phyloP scores from a whole-genome alignment of 2,329 filamentous ascomycete species.

The Neocatenulostroma microsporum region DNA sequence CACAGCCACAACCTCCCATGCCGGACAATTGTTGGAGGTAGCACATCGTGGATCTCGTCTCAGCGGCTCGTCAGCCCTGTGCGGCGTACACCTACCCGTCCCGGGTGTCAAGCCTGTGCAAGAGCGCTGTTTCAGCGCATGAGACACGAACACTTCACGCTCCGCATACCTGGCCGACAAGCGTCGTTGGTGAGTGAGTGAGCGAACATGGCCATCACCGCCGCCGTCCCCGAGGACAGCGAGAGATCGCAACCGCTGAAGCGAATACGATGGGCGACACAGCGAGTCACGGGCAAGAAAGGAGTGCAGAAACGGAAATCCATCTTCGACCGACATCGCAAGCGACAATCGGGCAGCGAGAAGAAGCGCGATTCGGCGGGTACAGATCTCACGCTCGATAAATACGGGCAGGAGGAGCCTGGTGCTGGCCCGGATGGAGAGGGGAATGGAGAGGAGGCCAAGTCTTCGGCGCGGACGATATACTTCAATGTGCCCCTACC shows the following conservation, averaged over 20 bases:
- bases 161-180: no score
- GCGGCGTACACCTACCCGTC: no score
- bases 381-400: slow-evolving; percentile 20
- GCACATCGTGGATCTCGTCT: no score
- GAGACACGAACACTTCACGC: slow-evolving; percentile 10
- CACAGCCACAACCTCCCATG: no score
- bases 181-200: no score
- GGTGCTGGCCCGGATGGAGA: slow-evolving; percentile 28
- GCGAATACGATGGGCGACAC: slow-evolving; percentile 92
- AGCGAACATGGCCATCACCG: slow-evolving; percentile 6
- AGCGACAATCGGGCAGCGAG: slow-evolving; percentile 20
- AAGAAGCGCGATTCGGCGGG: slow-evolving; percentile 36
- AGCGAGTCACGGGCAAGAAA: slow-evolving; percentile 68
- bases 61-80: no score
- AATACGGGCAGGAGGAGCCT: slow-evolving; percentile 16
- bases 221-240: slow-evolving; percentile 30
- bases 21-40: no score
- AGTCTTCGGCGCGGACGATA: slow-evolving; percentile 47
- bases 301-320: slow-evolving; percentile 73
- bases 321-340: slow-evolving; percentile 58
- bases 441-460: slow-evolving; percentile 27
- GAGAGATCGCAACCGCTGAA: slow-evolving; percentile 52
- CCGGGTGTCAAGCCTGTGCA: no score
- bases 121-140: slow-evolving; percentile 14
- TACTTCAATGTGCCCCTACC: slow-evolving; percentile 86